Conservation (phyloP, 1,284 basidiomycete species). For the Cryptococcus wingfieldii region DNA sequence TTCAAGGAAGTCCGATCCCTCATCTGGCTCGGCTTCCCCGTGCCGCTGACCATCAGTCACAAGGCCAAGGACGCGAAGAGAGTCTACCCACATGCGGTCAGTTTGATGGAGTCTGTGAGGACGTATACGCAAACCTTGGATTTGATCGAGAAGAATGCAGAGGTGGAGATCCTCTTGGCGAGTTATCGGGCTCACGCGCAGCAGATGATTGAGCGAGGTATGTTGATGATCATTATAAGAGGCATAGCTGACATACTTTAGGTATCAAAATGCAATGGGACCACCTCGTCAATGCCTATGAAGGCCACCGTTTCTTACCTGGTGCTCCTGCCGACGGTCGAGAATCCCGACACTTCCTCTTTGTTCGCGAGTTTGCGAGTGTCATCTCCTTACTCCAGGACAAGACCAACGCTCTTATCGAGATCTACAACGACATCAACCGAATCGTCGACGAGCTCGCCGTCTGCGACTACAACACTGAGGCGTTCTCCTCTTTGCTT, state of each 20-base stretch:
- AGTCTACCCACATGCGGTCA: conserved; percentile 96
- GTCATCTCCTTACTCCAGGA: conserved; percentile 86
- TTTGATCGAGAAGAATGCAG: conserved; percentile 79
- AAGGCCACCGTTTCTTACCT: conserved; percentile 67
- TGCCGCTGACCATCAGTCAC: conserved; percentile 89
- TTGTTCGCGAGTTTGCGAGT: conserved; percentile 91
- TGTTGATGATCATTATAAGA: not conserved
- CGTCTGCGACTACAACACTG: conserved; percentile 76
- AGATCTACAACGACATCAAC: conserved; percentile 80
- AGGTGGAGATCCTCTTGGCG: conserved; percentile 87
- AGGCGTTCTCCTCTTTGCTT: conserved; percentile 75
- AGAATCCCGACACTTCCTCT: conserved; percentile 84
- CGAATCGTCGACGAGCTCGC: conserved; percentile 79
- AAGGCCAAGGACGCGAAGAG: conserved; percentile 97
- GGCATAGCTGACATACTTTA: conserved; percentile 7
- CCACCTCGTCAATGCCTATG: conserved; percentile 88
- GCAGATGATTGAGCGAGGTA: conserved; percentile 81
- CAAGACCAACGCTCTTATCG: conserved; percentile 89
- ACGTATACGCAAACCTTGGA: conserved; percentile 94
- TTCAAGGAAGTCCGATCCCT: conserved; percentile 98
- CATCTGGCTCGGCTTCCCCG: conserved; percentile 91
- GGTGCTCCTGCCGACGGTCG: conserved; percentile 61
- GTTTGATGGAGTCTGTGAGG: conserved; percentile 94
- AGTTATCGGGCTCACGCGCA: conserved; percentile 87
- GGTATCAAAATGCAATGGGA: conserved; percentile 89